Percentiles rank a stretch among this genome's conserved stretches.
These are phyloP conservation scores for Penicillium salamii DNA, from an alignment of 495 filamentous ascomycete genomes.

Conservation along the genomic window DNA sequence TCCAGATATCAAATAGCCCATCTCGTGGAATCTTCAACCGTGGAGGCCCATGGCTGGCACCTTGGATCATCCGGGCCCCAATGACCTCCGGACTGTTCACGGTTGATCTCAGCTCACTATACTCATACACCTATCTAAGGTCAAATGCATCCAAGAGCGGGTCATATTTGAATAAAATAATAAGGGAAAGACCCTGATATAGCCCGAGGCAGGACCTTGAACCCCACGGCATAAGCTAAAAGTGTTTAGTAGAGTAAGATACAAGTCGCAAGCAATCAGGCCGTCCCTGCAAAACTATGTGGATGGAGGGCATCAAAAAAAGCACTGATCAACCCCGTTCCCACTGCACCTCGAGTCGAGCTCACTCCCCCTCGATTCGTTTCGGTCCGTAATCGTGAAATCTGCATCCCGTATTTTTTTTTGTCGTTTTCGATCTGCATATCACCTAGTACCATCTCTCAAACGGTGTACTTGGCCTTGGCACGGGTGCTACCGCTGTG, in stretches of 20 bases:
- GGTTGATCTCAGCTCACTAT: no score
- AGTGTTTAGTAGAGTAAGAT: conserved; percentile 28
- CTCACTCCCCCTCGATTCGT: conserved; percentile 7
- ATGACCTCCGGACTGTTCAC: no score
- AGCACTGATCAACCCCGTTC: conserved; percentile 13
- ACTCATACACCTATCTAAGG: neutral
- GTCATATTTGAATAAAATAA: conserved; percentile 10
- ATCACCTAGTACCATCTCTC: conserved; percentile 19
- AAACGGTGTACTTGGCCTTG: conserved; percentile 90
- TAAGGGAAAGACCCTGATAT: conserved; percentile 4
- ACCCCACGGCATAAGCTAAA: conserved; percentile 22
- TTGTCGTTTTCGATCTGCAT: conserved; percentile 1
- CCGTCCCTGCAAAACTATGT: conserved; percentile 24
- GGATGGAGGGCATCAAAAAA: conserved; percentile 18
- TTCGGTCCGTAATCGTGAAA: conserved; percentile 12
- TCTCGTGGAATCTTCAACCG: no score
- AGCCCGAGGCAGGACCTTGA: neutral
- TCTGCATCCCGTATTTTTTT: conserved; percentile 2
- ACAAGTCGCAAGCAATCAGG: conserved; percentile 31
- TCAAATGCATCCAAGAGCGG: neutral
- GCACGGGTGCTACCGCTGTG: conserved; percentile 90
- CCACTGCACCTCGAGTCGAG: conserved; percentile 6
- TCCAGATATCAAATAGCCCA: no score
- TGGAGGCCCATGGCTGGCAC: no score
- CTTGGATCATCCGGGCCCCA: no score